These are phyloP conservation scores for Backusella australiensis DNA, from an alignment of 192 early-diverging fungal genomes.

Conservation along the genomic window DNA sequence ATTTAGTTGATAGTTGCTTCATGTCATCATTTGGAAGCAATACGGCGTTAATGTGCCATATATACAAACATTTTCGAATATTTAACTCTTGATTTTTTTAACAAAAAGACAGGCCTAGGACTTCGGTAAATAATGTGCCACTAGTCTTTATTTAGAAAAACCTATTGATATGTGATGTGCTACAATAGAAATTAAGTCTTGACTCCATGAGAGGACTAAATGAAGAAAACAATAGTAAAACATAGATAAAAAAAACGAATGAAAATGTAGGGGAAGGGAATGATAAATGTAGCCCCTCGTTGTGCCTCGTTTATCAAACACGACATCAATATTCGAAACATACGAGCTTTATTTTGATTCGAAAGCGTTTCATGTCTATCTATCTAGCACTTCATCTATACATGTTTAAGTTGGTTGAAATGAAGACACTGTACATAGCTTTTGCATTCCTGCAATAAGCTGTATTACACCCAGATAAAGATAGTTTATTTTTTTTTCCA, in stretches of 20 bases:
- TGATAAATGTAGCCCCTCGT: neutral
- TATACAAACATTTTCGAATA: neutral
- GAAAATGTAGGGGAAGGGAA: conserved; percentile 4
- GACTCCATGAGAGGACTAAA: neutral
- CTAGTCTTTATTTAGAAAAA: neutral
- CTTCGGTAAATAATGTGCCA: neutral
- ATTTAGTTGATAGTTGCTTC: neutral
- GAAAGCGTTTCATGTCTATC: neutral
- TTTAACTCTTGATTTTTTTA: neutral
- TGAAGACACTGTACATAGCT: neutral
- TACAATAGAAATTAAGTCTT: neutral
- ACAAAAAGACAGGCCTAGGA: neutral
- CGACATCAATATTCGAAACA: neutral
- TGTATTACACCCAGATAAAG: neutral
- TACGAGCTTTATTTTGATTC: neutral
- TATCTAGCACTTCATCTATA: conserved; percentile 1
- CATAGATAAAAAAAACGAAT: neutral
- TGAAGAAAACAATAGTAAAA: neutral
- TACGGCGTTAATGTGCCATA: neutral
- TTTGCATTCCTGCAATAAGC: neutral
- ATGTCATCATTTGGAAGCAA: neutral
- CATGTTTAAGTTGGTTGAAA: neutral
- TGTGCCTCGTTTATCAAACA: conserved; percentile 4
- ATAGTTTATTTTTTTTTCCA: neutral
- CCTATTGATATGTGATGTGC: neutral